phyloP scores from a whole-genome alignment of 768 basidiomycete genomes.

The Dacryopinax primogenitus region DNA sequence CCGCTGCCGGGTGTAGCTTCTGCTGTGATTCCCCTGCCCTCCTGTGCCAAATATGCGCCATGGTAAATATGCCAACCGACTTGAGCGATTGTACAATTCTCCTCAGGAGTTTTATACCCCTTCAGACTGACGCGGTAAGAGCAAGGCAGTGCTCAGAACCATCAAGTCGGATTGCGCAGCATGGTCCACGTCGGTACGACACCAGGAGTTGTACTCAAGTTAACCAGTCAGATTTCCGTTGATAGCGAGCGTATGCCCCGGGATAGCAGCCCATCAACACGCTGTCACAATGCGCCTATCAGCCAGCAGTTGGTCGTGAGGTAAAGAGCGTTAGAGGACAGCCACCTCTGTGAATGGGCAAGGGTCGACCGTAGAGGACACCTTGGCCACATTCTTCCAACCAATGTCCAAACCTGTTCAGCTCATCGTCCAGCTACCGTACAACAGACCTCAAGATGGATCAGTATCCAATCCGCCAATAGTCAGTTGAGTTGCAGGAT shows the following conservation, averaged over 20 bases:
- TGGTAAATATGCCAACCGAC: neutral
- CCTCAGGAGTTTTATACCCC: neutral
- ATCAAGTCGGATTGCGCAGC: neutral
- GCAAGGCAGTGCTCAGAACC: neutral
- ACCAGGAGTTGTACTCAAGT: neutral
- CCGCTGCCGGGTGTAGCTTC: neutral
- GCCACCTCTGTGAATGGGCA: neutral
- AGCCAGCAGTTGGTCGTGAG: neutral
- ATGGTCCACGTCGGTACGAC: neutral
- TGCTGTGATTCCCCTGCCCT: neutral
- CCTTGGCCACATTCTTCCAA: neutral
- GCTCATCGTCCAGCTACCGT: constrained; percentile 67
- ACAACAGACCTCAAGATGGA: constrained; percentile 56
- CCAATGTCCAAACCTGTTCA: constrained; percentile 32
- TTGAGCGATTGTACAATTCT: neutral
- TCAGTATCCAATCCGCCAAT: constrained; percentile 49
- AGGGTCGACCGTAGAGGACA: neutral
- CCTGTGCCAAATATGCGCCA: neutral
- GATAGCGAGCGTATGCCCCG: neutral
- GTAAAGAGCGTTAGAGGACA: neutral
- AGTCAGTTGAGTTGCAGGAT: constrained; percentile 33
- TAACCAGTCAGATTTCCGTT: neutral
- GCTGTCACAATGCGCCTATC: too few relatives aligned
- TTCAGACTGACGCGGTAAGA: neutral
- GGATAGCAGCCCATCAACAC: neutral